Percentiles rank a stretch among this genome's conserved stretches.
phyloP scores from a whole-genome alignment of 169 alveolate genomes.

The Eimeria acervulina region DNA sequence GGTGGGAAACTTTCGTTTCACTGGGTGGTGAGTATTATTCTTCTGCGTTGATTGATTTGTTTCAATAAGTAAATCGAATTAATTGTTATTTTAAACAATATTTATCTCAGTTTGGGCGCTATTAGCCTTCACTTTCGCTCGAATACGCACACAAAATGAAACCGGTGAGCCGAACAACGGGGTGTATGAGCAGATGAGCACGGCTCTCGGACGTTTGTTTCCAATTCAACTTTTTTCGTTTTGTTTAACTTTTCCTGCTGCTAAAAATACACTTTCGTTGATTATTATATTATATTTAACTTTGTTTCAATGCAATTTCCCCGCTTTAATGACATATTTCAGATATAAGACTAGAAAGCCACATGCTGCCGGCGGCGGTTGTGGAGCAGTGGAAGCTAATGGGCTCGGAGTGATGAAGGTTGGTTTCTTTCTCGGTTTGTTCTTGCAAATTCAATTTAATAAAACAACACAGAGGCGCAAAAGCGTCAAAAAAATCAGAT shows the following conservation, averaged over 20 bases:
- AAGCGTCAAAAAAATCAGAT: no score
- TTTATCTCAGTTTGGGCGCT: constrained; percentile 36
- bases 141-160: constrained; percentile 62
- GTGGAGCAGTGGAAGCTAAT: constrained; percentile 72
- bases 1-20: constrained; percentile 71
- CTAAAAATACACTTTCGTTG: no score
- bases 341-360: constrained; percentile 34
- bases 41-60: not conserved
- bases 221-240: not conserved
- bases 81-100: not conserved
- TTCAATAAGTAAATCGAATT: not conserved
- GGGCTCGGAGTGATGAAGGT: not conserved
- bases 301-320: no score
- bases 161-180: constrained; percentile 38
- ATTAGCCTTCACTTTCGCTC: constrained; percentile 16
- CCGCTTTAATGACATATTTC: not conserved
- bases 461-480: no score
- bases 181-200: not conserved
- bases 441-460: not conserved
- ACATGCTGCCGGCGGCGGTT: constrained; percentile 29
- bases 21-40: constrained; percentile 16
- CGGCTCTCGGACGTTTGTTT: not conserved
- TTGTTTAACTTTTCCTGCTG: no score
- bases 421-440: not conserved
- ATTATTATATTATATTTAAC: not conserved